Conservation (phyloP, 805 yeast species). For the Ascoidea tarda region DNA sequence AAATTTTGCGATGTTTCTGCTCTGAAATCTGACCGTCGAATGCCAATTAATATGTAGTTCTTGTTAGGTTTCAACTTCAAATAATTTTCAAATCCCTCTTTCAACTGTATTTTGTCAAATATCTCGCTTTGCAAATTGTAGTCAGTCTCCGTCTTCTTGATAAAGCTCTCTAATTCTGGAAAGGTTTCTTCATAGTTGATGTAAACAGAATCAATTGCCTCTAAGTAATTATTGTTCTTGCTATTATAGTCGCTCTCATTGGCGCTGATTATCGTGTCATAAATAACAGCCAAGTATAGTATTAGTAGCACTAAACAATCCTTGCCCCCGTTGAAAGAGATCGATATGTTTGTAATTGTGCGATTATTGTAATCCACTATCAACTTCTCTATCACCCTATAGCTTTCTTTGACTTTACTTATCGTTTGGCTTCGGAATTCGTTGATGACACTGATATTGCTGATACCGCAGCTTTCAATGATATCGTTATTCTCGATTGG, state of each 20-base stretch:
- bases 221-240: slow-evolving; percentile 15
- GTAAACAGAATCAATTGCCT: slow-evolving; percentile 35
- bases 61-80: slow-evolving; percentile 34
- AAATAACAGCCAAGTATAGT: slow-evolving; percentile 40
- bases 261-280: slow-evolving; percentile 8
- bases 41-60: slow-evolving; percentile 78
- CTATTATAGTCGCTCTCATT: slow-evolving; percentile 12
- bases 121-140: not conserved
- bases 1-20: slow-evolving; percentile 31
- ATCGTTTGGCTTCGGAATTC: too few species aligned
- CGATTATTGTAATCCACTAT: too few species aligned
- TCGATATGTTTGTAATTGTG: slow-evolving; percentile 27
- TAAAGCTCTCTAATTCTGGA: slow-evolving; percentile 53
- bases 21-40: slow-evolving; percentile 77
- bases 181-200: slow-evolving; percentile 68
- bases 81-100: slow-evolving; percentile 56
- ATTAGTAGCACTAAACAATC: slow-evolving; percentile 87
- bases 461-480: too few species aligned
- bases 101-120: slow-evolving; percentile 22
- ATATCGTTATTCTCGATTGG: too few species aligned
- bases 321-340: slow-evolving; percentile 93
- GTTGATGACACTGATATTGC: too few species aligned
- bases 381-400: too few species aligned
- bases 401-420: too few species aligned
- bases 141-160: slow-evolving; percentile 14